Base-by-base conservation (phyloP, 108 stramenopile genomes). In the Epithemia pelagica region DNA sequence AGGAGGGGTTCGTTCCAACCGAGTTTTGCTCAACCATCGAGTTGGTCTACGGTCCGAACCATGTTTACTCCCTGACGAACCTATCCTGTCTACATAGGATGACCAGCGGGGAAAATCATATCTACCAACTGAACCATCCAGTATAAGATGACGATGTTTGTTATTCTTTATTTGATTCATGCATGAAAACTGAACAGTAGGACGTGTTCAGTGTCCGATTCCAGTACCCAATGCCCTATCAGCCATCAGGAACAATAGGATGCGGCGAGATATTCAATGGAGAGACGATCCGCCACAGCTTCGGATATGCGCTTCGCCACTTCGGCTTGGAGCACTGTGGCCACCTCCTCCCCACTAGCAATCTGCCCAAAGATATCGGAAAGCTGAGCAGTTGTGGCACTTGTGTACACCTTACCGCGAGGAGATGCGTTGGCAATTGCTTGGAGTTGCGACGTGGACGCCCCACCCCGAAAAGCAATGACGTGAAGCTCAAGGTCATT, bases 401-500 rank as follows among this genome's bases (percentile, higher is more conserved):
- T 46, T 46, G 37, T 46, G 37, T 46, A 46, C 5, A 15, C 15
- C 15, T 46, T 46, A 15, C 37, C 37, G 37, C 37, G 37, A 10
- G 37, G 5, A 5, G 37, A 46, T 18, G 83, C 71, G 0, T 60
- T 5, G 25, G 78, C 77, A 70, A 84, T 84, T 27, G 64, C 27
- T 61, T 66, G 29, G 0, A 84, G 78, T 60, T 84, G 83, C 28
- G 66, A 55, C 32, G 60, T 57, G 32, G 65, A 51, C n/a, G 75
- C 46, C 23, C 78, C 75, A 32, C 32, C 61, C 28, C 80, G 80
- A 76, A 84, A 84, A 10, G 58, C 80, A 70, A 84, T 81, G 22
- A 84, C 83, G 64, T 84, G 80, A 27, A 84, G 75, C 58, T 78
- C 78, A 46, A 84, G 71, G 54, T 78, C 77, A 15, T 68, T 67